Conservation (phyloP, 73 alveolate genomes). For the Stentor coeruleus region DNA sequence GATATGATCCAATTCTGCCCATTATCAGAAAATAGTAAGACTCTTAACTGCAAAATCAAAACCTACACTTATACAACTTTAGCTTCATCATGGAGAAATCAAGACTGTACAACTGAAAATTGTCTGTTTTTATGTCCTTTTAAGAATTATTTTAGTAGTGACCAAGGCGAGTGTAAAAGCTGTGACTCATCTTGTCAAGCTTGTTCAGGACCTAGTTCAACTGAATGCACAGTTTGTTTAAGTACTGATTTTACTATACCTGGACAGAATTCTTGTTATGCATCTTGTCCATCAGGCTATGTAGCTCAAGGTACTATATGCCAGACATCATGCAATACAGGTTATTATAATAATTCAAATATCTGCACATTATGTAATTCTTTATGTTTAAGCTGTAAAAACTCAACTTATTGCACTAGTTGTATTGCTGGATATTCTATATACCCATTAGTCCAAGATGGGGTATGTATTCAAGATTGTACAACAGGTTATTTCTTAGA, state of each 20-base stretch:
- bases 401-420: neutral
- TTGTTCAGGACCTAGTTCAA: neutral
- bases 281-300: conserved; percentile 6
- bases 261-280: neutral
- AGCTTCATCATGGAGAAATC: neutral
- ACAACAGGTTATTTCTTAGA: neutral
- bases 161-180: neutral
- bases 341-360: neutral
- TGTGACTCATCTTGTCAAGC: conserved; percentile 22
- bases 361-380: neutral
- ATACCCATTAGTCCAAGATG: neutral
- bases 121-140: neutral
- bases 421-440: neutral
- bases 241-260: neutral
- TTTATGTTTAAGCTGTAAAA: neutral
- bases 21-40: neutral
- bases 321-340: neutral
- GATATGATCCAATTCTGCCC: neutral
- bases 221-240: neutral
- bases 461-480: neutral
- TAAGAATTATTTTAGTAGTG: neutral
- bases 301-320: neutral
- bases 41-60: neutral
- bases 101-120: conserved; percentile 3
- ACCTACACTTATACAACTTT: neutral